Percentiles rank a stretch among this genome's conserved stretches.
Conservation (phyloP, 2,329 filamentous ascomycete species). For the Botrytis elliptica region DNA sequence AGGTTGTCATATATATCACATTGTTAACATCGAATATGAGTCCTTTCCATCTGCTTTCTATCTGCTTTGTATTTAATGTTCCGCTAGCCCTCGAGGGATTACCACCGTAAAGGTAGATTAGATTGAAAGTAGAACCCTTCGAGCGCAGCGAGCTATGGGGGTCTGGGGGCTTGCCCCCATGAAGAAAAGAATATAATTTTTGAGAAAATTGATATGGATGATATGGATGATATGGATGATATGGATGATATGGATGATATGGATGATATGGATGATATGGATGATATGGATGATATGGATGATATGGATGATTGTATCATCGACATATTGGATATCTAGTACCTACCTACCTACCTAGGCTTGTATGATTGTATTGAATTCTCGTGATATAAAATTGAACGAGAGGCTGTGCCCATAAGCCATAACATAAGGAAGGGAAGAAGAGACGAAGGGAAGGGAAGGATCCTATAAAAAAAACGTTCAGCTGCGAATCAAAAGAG, state of each 20-base stretch:
- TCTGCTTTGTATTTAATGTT: not conserved
- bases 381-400: constrained; percentile 3
- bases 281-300: no score
- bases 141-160: not conserved
- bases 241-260: not conserved
- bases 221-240: no score
- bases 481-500: not conserved
- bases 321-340: not conserved
- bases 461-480: not conserved
- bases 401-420: not conserved
- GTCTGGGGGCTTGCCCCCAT: constrained; percentile 1
- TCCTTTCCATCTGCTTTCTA: not conserved
- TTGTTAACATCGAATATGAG: not conserved
- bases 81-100: not conserved
- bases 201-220: not conserved
- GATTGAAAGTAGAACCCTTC: not conserved
- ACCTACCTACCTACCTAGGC: not conserved
- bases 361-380: not conserved
- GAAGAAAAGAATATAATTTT: not conserved
- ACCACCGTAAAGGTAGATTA: not conserved
- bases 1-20: not conserved
- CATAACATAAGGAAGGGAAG: not conserved
- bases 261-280: not conserved
- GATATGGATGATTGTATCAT: not conserved
- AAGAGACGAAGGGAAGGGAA: not conserved